These are phyloP conservation scores for Termitomyces sp. DNA, from an alignment of 768 basidiomycete species.

Conservation along the genomic window DNA sequence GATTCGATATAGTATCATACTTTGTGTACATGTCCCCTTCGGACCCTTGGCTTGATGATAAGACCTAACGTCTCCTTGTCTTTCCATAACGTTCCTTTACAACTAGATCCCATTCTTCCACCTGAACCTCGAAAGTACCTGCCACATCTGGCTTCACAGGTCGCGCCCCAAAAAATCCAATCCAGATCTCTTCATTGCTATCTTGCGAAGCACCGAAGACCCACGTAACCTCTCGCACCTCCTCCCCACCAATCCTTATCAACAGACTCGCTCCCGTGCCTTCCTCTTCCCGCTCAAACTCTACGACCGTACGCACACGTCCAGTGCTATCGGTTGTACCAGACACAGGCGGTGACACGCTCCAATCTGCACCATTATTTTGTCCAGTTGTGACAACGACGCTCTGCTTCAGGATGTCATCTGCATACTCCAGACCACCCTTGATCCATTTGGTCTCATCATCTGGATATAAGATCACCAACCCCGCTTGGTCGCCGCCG, in stretches of 20 bases:
- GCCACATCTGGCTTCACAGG: neutral
- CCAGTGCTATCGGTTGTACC: slow-evolving; percentile 4
- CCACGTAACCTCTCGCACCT: slow-evolving; percentile 20
- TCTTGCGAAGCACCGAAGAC: slow-evolving; percentile 13
- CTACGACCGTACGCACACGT: slow-evolving; percentile 12
- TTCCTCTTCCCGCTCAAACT: slow-evolving; percentile 17
- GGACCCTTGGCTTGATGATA: no score
- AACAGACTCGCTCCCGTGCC: slow-evolving; percentile 18
- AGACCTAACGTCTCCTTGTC: no score
- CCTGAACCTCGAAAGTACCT: neutral
- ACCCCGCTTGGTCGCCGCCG: slow-evolving; percentile 14
- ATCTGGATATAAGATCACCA: slow-evolving; percentile 13
- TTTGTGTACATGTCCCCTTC: no score
- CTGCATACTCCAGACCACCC: slow-evolving; percentile 17
- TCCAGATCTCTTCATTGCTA: slow-evolving; percentile 15
- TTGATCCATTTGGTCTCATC: slow-evolving; percentile 19
- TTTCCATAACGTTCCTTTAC: neutral
- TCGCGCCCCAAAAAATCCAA: neutral
- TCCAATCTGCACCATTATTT: slow-evolving; percentile 17
- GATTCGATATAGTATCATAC: no score
- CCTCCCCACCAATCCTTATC: slow-evolving; percentile 17
- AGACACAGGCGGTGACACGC: slow-evolving; percentile 15
- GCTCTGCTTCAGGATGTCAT: slow-evolving; percentile 16
- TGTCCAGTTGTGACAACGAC: slow-evolving; percentile 15
- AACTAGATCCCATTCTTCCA: neutral